Percentiles rank a stretch among this genome's conserved stretches.
phyloP scores from a whole-genome alignment of 108 stramenopile genomes.

The Asterionellopsis glacialis region DNA sequence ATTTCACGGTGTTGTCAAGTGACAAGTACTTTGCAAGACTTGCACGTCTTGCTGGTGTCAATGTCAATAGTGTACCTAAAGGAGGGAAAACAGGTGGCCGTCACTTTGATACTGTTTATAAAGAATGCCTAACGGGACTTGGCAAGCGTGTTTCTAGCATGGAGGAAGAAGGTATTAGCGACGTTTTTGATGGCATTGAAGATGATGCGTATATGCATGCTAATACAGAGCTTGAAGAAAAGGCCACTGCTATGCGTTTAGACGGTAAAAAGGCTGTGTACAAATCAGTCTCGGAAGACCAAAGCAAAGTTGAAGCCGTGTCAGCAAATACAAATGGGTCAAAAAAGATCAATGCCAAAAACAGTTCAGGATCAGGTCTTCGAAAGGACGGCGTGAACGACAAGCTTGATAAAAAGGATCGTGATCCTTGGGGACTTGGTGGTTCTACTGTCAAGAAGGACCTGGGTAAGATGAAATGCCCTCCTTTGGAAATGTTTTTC shows the following conservation, averaged over 20 bases:
- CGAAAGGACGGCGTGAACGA: neutral
- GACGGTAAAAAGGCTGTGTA: constrained; percentile 23
- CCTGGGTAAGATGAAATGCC: constrained; percentile 8
- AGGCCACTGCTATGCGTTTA: no score
- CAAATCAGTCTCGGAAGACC: constrained; percentile 9
- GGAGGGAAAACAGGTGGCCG: constrained; percentile 23
- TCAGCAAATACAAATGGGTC: no score
- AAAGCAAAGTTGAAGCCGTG: no score
- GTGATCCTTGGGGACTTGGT: constrained; percentile 13
- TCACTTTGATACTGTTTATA: constrained; percentile 29
- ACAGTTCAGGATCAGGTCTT: neutral
- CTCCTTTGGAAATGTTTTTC: constrained; percentile 43
- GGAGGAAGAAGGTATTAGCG: constrained; percentile 4
- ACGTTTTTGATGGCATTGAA: constrained; percentile 1
- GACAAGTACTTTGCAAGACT: constrained; percentile 30
- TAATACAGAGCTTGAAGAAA: neutral
- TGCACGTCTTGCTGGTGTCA: constrained; percentile 21
- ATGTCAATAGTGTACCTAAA: constrained; percentile 15
- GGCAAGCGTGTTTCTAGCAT: constrained; percentile 5
- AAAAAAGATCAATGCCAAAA: no score
- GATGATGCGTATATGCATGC: constrained; percentile 10
- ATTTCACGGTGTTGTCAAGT: constrained; percentile 16
- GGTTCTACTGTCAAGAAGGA: neutral
- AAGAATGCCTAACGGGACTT: constrained; percentile 11
- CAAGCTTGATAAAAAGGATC: constrained; percentile 7